Evolutionary conservation across 164 flowering plant species (phyloP).

Genomic region (Buxus sempervirens): DNA sequence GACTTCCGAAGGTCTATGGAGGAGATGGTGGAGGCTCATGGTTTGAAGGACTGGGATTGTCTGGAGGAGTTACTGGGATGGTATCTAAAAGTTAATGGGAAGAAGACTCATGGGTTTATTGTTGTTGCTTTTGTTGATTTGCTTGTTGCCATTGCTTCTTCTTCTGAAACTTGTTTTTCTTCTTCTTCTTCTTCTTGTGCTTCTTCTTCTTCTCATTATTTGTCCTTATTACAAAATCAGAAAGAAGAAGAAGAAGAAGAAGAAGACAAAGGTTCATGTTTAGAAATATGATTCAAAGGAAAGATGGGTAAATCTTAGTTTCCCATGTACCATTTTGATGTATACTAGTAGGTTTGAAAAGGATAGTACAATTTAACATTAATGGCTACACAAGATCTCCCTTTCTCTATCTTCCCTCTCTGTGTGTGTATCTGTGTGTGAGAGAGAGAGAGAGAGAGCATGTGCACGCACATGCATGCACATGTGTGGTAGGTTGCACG

Average conservation of each 20-base stretch:
- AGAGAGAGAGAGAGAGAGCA: too few relatives aligned
- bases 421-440: background rate
- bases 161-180: constrained; percentile 13
- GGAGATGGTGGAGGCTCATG: constrained; percentile 83
- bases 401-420: constrained; percentile 10
- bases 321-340: constrained; percentile 14
- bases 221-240: constrained; percentile 24
- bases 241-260: constrained; percentile 25
- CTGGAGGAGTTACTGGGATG: constrained; percentile 65
- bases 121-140: constrained; percentile 80
- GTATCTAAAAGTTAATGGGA: constrained; percentile 67
- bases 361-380: constrained; percentile 5
- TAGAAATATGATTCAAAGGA: constrained; percentile 17
- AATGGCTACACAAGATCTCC: background rate
- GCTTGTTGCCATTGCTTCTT: constrained; percentile 37
- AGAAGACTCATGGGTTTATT: constrained; percentile 58
- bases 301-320: background rate
- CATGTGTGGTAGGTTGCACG: background rate
- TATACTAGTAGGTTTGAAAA: constrained; percentile 13
- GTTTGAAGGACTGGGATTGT: constrained; percentile 59
- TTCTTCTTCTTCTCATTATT: constrained; percentile 13
- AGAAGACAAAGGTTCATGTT: constrained; percentile 15
- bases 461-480: background rate
- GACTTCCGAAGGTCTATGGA: constrained; percentile 82
- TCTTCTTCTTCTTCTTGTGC: constrained; percentile 21